Percentiles rank a stretch among this genome's conserved stretches.
Evolutionary conservation across 2,329 filamentous ascomycete species (phyloP).

Genomic region (Apiospora malaysiana): DNA sequence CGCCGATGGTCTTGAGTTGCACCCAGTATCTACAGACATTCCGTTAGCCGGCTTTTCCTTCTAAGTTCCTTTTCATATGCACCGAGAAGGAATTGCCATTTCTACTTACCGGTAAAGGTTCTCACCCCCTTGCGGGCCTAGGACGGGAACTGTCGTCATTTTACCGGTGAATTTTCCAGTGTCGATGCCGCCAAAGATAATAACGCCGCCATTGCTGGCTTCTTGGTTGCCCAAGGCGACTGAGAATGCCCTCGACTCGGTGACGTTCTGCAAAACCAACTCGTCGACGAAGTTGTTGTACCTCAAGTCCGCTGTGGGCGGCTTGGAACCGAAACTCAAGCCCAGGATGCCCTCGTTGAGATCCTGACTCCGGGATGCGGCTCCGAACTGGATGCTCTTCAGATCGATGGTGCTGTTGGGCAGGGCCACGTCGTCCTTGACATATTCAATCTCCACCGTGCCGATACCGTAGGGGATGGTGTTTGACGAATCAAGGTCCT

Average conservation of each 20-base stretch:
- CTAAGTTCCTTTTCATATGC: background rate
- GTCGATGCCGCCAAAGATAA: slow-evolving; percentile 73
- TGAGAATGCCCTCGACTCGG: slow-evolving; percentile 67
- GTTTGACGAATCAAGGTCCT: slow-evolving; percentile 41
- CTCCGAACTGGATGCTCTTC: slow-evolving; percentile 67
- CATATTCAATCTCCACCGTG: slow-evolving; percentile 55
- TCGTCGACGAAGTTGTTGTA: slow-evolving; percentile 61
- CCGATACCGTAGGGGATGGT: slow-evolving; percentile 59
- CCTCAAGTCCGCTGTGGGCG: slow-evolving; percentile 27
- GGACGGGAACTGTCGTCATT: slow-evolving; percentile 66
- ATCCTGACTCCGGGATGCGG: slow-evolving; percentile 54
- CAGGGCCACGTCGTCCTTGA: slow-evolving; percentile 52
- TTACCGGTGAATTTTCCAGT: slow-evolving; percentile 66
- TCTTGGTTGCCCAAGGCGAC: slow-evolving; percentile 68
- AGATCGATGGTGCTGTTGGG: slow-evolving; percentile 47
- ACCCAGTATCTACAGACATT: slow-evolving; percentile 56
- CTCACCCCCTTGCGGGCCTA: slow-evolving; percentile 54
- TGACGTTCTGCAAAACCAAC: slow-evolving; percentile 56
- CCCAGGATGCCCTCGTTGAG: slow-evolving; percentile 27
- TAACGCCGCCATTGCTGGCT: slow-evolving; percentile 59
- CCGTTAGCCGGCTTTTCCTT: background rate
- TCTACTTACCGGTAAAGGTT: slow-evolving; percentile 15
- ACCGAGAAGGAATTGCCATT: too few relatives aligned
- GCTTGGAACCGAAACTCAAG: slow-evolving; percentile 11
- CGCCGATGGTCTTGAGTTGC: slow-evolving; percentile 49